Base-by-base conservation (phyloP, 371 early-diverging fungal genomes). In the Umbelopsis sp. region DNA sequence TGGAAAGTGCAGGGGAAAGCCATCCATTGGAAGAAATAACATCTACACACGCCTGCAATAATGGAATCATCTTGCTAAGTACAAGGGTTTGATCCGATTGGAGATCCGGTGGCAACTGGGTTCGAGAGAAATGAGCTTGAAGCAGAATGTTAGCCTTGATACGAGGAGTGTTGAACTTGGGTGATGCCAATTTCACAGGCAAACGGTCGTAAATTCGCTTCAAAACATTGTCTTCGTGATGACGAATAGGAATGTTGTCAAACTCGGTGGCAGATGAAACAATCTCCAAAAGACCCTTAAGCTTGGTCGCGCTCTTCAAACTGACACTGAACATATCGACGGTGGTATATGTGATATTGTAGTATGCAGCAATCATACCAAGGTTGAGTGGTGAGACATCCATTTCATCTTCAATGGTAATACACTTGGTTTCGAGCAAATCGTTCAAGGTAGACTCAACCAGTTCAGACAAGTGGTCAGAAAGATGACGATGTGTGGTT, bases 311-410 rank as follows among this genome's bases (percentile, higher is more conserved):
- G 20, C 87, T 84, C 50, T 89, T 92, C 72, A 97, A 80, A 65
- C 95, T 94, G 79, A 93, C 84, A 46, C 93, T 87, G 77, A 97
- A 94, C 88, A 93, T 90, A 75, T 97, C 97, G 50, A 99, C 92
- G 0, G 98, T 97, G 50, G 91, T 83, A 74, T 96, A 97, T 76
- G 92, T 89, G 80, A 99, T 91, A 80, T 95, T 92, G 82, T 99
- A 97, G 84, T 94, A 97, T 5, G 97, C 94, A 0, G 98, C 94
- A 80, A 99, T 96, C 96, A 96, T 96, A 68, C 98, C 99, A 74
- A 98, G 75, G 79, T 97, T 97, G 52, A 96, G 85, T 45, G 97
- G 91, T 12, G 87, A 76, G 24, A 97, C 87, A 63, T 94, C 93
- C 80, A 91, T 84, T 46, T 93, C 92, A 72, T 95, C 93, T 71